A percentile compares a stretch with the other conserved stretches of the same genome.
phyloP scores from a whole-genome alignment of 2,329 filamentous ascomycete genomes.

The Apiospora pterosperma region DNA sequence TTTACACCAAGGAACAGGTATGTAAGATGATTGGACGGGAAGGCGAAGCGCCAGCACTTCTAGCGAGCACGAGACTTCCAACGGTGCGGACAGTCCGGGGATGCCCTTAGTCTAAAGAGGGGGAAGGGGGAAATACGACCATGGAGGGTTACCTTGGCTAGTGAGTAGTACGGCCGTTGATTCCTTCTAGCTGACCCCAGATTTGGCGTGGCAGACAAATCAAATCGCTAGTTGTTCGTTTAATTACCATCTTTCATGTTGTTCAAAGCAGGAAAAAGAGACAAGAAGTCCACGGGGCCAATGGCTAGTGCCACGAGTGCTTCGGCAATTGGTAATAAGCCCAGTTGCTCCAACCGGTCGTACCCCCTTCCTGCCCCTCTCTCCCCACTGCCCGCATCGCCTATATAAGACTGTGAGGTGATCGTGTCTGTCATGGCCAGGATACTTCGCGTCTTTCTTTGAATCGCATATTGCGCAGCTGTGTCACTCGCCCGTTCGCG shows the following conservation, averaged over 20 bases:
- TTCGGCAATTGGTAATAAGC: background rate
- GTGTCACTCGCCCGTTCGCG: background rate
- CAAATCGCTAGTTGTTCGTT: background rate
- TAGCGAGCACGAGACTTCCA: background rate
- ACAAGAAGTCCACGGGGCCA: background rate
- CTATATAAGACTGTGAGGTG: background rate
- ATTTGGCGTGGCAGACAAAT: background rate
- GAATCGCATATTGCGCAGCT: background rate
- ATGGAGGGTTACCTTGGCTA: background rate
- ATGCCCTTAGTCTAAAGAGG: background rate
- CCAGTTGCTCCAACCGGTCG: background rate
- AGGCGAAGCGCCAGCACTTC: background rate
- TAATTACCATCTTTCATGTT: background rate
- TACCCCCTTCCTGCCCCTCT: background rate
- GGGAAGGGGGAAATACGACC: background rate
- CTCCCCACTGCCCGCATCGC: background rate
- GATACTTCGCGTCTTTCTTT: background rate
- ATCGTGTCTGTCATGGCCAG: background rate
- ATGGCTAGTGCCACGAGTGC: background rate
- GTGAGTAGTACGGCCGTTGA: too few species aligned
- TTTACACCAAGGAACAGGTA: slow-evolving; percentile 43
- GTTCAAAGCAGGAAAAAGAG: background rate
- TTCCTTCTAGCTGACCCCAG: too few species aligned
- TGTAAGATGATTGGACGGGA: background rate
- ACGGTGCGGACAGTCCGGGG: background rate